phyloP scores from a whole-genome alignment of 768 basidiomycete species.

The Ephemerocybe angulata region DNA sequence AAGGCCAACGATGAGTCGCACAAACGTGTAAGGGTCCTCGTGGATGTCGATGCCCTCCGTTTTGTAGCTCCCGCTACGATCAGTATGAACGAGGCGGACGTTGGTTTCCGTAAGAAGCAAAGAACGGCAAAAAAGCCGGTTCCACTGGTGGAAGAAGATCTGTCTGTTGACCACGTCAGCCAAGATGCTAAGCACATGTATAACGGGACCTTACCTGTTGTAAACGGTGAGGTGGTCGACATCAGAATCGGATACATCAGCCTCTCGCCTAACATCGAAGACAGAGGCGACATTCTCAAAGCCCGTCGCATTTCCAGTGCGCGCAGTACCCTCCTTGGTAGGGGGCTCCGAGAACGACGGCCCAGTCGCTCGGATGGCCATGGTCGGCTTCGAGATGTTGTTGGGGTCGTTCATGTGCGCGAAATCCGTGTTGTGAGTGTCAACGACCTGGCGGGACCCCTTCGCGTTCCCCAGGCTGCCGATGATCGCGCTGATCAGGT shows the following conservation, averaged over 20 bases:
- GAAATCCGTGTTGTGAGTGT: background rate
- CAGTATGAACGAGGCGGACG: constrained; percentile 3
- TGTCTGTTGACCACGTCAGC: background rate
- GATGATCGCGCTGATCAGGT: background rate
- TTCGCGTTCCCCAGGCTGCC: background rate
- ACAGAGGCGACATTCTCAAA: too few relatives aligned
- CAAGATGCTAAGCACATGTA: background rate
- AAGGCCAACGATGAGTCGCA: constrained; percentile 2
- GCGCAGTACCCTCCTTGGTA: too few relatives aligned
- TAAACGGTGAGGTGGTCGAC: too few relatives aligned
- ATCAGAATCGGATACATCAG: too few relatives aligned
- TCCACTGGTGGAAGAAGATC: background rate
- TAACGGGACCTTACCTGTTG: background rate
- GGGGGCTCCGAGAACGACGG: background rate
- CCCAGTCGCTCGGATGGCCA: background rate
- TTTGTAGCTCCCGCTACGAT: background rate
- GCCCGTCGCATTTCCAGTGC: too few relatives aligned
- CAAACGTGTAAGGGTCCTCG: background rate
- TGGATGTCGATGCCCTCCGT: constrained; percentile 1
- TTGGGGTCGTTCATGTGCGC: background rate
- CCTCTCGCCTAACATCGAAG: too few relatives aligned
- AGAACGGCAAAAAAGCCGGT: background rate
- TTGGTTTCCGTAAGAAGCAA: background rate
- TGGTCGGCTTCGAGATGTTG: background rate
- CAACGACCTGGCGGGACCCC: background rate